Base-by-base conservation (phyloP, 1,284 basidiomycete genomes). In the Heterobasidion irregulare region DNA sequence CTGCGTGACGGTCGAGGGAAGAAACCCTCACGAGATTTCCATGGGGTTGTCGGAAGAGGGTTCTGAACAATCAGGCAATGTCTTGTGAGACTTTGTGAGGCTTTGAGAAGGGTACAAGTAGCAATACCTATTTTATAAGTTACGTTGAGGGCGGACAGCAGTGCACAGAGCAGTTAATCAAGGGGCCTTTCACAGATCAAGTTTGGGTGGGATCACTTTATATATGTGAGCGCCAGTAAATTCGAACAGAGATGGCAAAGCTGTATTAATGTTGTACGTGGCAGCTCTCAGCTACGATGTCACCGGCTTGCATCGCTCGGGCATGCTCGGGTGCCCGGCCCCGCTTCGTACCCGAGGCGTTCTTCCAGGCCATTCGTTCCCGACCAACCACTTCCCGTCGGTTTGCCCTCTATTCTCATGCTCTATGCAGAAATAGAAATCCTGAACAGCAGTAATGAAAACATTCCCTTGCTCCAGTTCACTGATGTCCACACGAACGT, bases 21-120 rank as follows among this genome's bases (percentile, higher is more conserved):
- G 44, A 10, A 4, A 33, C 44, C 56, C 59, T 44, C 15, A 35
- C 60, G 60, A 61, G 47, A 61, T 61, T 9, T 61, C 59, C 59
- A 61, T 55, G 52, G 10, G 49, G 6, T 26, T n/a, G 32, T 47
- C 12, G 19, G 19, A 13, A 7, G 19, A 32, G 16, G 38, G n/a
- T 41, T 10, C 26, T 26, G 4, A 26, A 26, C 26, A 26, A 26
- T 26, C 26, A 26, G 26, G 26, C 26, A 26, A 26, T 26, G 26
- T 6, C 4, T 26, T 26, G 26, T 26, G 26, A 26, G 26, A 5
- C 26, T 26, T 26, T 26, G 26, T 26, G 26, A 26, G 4, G 26
- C 26, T 26, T 26, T 26, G 26, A 6, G 26, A 26, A 6, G 26
- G 1, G 26, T 5, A 26, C 26, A 26, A 26, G 26, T 26, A 26